Evolutionary conservation across 345 rosid species (phyloP).

Genomic region (Linum trigynum): DNA sequence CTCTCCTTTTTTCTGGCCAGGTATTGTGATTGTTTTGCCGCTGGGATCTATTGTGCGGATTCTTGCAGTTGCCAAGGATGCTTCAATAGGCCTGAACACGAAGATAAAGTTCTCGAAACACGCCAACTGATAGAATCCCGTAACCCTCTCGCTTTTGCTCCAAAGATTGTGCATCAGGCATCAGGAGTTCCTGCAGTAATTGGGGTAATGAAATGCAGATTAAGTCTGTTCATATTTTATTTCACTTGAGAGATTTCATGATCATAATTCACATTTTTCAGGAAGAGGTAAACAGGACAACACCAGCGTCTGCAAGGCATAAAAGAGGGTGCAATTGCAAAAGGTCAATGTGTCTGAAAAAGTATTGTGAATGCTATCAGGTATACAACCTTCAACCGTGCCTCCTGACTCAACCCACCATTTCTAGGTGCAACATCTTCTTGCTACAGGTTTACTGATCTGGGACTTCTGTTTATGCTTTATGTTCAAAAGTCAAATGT

Average conservation of each 20-base stretch:
- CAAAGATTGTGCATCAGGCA: slow-evolving; percentile 45
- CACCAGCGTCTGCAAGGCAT: slow-evolving; percentile 45
- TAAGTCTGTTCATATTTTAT: not conserved
- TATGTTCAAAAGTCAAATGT: slow-evolving; percentile 31
- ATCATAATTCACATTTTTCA: slow-evolving; percentile 15
- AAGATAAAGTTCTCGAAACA: slow-evolving; percentile 40
- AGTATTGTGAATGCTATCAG: slow-evolving; percentile 72
- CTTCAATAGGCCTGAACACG: slow-evolving; percentile 50
- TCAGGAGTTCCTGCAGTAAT: slow-evolving; percentile 15
- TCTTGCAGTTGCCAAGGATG: slow-evolving; percentile 65
- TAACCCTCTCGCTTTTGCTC: slow-evolving; percentile 78
- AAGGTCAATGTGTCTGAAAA: slow-evolving; percentile 54
- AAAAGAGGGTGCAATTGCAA: slow-evolving; percentile 65
- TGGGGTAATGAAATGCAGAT: slow-evolving; percentile 15
- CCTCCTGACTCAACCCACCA: slow-evolving; percentile 1
- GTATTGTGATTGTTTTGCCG: slow-evolving; percentile 84
- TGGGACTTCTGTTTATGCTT: slow-evolving; percentile 6
- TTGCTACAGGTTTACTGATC: slow-evolving; percentile 8
- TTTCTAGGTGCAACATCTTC: not conserved
- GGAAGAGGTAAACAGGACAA: slow-evolving; percentile 30
- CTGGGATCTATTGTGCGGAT: slow-evolving; percentile 63
- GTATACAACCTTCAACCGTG: slow-evolving; percentile 18
- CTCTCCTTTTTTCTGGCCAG: slow-evolving; percentile 23
- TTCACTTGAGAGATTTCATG: slow-evolving; percentile 4
- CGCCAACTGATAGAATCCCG: slow-evolving; percentile 52